Evolutionary conservation across 768 basidiomycete genomes (phyloP).

Genomic region (Mrakia frigida): DNA sequence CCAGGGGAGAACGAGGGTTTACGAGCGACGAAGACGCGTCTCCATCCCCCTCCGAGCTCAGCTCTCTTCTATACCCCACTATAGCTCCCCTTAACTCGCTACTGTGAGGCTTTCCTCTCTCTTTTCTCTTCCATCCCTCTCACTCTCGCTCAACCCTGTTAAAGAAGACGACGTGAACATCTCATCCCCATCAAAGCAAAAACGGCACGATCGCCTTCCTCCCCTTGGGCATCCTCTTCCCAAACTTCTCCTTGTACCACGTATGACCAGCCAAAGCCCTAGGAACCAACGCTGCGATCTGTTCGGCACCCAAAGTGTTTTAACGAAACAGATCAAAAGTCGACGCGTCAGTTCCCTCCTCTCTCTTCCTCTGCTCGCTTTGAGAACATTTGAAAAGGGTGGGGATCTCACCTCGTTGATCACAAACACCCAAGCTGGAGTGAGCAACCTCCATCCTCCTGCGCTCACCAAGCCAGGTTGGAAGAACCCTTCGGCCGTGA

Average conservation of each 20-base stretch:
- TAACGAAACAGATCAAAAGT: neutral
- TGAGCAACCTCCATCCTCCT: neutral
- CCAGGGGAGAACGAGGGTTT: too few relatives aligned
- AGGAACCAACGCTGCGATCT: slow-evolving; percentile 4
- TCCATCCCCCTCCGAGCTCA: too few relatives aligned
- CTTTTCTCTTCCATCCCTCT: too few relatives aligned
- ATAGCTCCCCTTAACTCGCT: too few relatives aligned
- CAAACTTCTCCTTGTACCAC: slow-evolving; percentile 1
- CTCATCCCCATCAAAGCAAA: neutral
- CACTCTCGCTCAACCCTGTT: too few relatives aligned
- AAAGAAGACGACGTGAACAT: too few relatives aligned
- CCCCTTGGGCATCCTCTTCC: neutral
- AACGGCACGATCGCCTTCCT: neutral
- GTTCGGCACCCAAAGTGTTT: neutral
- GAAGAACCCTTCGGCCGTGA: neutral
- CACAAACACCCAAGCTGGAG: slow-evolving; percentile 13
- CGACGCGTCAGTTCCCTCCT: neutral
- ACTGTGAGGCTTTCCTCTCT: too few relatives aligned
- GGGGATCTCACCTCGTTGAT: neutral
- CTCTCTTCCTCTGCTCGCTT: too few relatives aligned
- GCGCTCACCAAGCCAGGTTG: neutral
- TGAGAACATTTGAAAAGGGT: too few relatives aligned
- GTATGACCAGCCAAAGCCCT: neutral
- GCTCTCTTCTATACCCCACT: too few relatives aligned
- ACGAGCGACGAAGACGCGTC: too few relatives aligned